Conservation (phyloP, 495 filamentous ascomycete species). For the Emericellopsis terricola region DNA sequence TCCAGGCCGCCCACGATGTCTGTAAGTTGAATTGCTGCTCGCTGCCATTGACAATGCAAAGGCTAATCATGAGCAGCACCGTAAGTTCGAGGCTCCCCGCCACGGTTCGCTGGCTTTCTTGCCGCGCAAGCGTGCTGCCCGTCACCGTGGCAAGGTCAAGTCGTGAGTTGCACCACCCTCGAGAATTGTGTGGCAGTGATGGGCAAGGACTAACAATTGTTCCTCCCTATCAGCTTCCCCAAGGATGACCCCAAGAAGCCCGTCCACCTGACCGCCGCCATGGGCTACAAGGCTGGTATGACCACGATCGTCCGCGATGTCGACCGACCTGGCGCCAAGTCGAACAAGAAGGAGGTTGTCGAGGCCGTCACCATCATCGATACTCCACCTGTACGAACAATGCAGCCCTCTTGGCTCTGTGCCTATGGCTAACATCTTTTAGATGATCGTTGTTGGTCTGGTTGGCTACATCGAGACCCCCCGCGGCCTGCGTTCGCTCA, state of each 20-base stretch:
- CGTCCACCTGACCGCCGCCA: slow-evolving; percentile 92
- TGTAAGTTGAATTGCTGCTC: slow-evolving; percentile 1
- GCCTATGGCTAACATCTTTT: slow-evolving; percentile 43
- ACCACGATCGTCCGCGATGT: slow-evolving; percentile 99
- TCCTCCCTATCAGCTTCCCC: slow-evolving; percentile 58
- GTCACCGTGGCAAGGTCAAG: slow-evolving; percentile 98
- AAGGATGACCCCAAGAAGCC: slow-evolving; percentile 99
- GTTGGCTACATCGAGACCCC: slow-evolving; percentile 99
- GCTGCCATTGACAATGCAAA: too few relatives aligned
- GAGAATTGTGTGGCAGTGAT: background rate
- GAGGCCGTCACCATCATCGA: slow-evolving; percentile 98
- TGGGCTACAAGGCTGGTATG: slow-evolving; percentile 99
- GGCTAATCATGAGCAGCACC: slow-evolving; percentile 29
- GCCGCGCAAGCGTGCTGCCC: slow-evolving; percentile 88
- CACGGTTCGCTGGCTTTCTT: slow-evolving; percentile 97
- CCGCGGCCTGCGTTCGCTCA: slow-evolving; percentile 96
- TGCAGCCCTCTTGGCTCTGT: slow-evolving; percentile 43
- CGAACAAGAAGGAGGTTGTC: slow-evolving; percentile 99
- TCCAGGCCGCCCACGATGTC: slow-evolving; percentile 2
- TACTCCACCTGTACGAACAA: slow-evolving; percentile 90
- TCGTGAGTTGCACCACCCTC: slow-evolving; percentile 47
- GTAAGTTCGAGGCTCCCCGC: slow-evolving; percentile 82
- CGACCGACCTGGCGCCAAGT: slow-evolving; percentile 97
- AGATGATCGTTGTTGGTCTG: slow-evolving; percentile 98
- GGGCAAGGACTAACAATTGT: slow-evolving; percentile 1